Base-by-base conservation (phyloP, 768 basidiomycete species). In the Austroboletus eburneus region DNA sequence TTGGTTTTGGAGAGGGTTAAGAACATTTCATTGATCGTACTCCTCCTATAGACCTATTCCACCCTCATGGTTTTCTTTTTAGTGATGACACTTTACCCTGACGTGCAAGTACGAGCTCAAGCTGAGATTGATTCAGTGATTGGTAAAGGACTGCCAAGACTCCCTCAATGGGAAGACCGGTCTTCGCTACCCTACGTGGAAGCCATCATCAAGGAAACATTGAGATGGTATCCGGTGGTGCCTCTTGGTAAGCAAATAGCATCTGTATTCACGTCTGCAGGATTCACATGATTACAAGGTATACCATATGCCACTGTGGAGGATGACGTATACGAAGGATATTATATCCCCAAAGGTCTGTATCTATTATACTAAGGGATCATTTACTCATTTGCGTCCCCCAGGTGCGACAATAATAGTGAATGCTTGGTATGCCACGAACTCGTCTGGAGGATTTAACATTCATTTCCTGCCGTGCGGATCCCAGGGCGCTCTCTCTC, bases 261-360 rank as follows among this genome's bases (percentile, higher is more conserved):
- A n/a, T n/a, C n/a, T 17, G 22, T 18, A 4, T 17, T n/a, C n/a
- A n/a, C 5, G 22, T 20, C 29, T 8, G 23, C 3, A 5, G 12
- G 13, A 34, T 0, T 43, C 34, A 39, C 30, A 41, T 48, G 9
- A 4, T 21, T 22, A 17, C 18, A 36, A 61, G 65, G 62, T 5
- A 45, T 67, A n/a, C 62, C 65, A 6, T 69, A 69, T 40, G 50
- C 57, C 14, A 49, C 57, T 4, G 69, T 70, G 2, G 55, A 67
- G 27, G 71, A 74, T 44, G 75, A 73, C 41, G 44, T 67, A 14
- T 75, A 75, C 48, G 61, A 68, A 38, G 69, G 72, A 18, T 75
- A 75, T 45, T n/a, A 75, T 6, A 82, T 83, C 35, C 78, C 81
- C 9, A 69, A 71, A 51, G 79, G 77, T 5, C 7, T 27, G 27